These are phyloP conservation scores for Ephemerocybe angulata DNA, from an alignment of 768 basidiomycete species.

Conservation along the genomic window DNA sequence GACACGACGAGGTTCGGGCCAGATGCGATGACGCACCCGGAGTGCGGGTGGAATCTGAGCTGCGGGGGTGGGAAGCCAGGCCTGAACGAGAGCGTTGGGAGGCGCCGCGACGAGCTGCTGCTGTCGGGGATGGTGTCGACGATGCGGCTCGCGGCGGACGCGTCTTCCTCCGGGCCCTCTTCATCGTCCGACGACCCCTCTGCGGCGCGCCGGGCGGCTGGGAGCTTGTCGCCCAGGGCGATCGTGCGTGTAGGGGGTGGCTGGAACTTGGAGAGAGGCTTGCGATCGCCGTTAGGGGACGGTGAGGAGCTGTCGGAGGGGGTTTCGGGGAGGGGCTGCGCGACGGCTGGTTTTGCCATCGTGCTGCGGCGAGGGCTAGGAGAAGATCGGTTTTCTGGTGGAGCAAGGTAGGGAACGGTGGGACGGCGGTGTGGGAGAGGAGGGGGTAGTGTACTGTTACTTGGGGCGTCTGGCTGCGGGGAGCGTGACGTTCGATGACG, in stretches of 20 bases:
- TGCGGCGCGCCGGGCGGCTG: conserved; percentile 48
- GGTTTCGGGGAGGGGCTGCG: conserved; percentile 27
- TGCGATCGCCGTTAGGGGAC: conserved; percentile 32
- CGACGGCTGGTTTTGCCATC: conserved; percentile 21
- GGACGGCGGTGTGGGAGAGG: conserved; percentile 44
- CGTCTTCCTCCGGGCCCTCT: conserved; percentile 48
- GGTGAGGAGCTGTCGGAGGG: background rate
- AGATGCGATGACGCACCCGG: conserved; percentile 51
- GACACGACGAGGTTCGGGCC: conserved; percentile 59
- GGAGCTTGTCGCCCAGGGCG: conserved; percentile 64
- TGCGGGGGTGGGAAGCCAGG: conserved; percentile 41
- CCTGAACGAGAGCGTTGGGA: conserved; percentile 39
- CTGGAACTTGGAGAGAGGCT: conserved; percentile 42
- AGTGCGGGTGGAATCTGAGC: conserved; percentile 58
- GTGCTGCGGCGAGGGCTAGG: conserved; percentile 12
- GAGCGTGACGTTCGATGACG: conserved; percentile 20
- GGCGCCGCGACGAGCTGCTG: conserved; percentile 60
- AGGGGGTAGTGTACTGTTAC: conserved; percentile 30
- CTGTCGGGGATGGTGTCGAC: conserved; percentile 63
- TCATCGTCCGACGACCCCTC: conserved; percentile 58
- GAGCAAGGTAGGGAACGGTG: background rate
- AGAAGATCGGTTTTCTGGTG: conserved; percentile 4
- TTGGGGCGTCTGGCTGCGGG: conserved; percentile 15
- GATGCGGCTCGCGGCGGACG: conserved; percentile 5
- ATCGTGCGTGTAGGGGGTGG: conserved; percentile 78